phyloP scores from a whole-genome alignment of 2,329 filamentous ascomycete species.

The Botrytis aclada region DNA sequence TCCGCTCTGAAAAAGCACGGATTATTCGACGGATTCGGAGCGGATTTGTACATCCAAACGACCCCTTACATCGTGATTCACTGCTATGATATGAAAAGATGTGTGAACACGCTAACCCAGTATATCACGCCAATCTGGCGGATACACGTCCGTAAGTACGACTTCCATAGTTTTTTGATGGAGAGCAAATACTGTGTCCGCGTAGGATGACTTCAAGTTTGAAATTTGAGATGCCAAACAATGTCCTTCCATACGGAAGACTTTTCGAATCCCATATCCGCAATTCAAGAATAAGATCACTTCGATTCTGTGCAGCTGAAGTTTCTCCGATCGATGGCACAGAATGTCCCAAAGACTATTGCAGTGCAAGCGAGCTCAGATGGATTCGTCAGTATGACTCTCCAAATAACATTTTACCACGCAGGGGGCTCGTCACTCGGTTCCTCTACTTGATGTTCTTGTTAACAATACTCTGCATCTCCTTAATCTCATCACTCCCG shows the following conservation, averaged over 20 bases:
- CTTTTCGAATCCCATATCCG: fast-evolving
- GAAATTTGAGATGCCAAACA: neutral
- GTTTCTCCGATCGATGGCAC: neutral
- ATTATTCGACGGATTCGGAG: too few species aligned
- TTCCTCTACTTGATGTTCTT: neutral
- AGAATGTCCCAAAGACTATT: neutral
- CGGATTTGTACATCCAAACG: too few species aligned
- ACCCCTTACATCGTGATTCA: neutral
- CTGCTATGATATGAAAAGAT: neutral
- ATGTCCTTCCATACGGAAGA: neutral
- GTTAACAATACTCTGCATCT: neutral
- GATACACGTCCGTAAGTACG: neutral
- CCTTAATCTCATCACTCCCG: neutral
- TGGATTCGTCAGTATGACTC: neutral
- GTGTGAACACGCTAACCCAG: neutral
- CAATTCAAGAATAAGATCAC: neutral
- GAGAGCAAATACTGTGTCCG: neutral
- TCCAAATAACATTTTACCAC: neutral
- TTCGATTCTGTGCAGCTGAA: neutral
- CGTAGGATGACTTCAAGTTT: neutral
- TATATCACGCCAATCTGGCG: neutral
- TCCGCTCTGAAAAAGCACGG: too few species aligned
- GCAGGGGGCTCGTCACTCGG: neutral
- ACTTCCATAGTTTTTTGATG: neutral
- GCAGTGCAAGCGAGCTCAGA: neutral